Percentiles rank a stretch among this genome's conserved stretches.
Evolutionary conservation across 805 yeast genomes (phyloP).

Genomic region (Yarrowia sp.): DNA sequence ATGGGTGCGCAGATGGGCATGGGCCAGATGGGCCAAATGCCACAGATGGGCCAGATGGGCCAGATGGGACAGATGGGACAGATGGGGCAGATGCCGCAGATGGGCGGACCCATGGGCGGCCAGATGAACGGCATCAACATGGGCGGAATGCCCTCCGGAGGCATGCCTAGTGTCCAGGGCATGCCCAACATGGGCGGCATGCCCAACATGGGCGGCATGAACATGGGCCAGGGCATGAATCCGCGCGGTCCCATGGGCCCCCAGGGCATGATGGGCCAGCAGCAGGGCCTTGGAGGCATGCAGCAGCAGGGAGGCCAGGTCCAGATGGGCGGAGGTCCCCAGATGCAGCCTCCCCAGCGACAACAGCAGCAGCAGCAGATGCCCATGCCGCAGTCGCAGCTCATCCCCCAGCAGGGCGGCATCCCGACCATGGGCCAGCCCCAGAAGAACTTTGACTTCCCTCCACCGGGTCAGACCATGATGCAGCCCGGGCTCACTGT

Average conservation of each 20-base stretch:
- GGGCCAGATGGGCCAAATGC: constrained; percentile 1
- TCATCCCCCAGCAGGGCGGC: constrained; percentile 19
- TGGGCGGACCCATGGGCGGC: constrained; percentile 13
- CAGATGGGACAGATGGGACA: background rate
- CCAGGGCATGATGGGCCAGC: constrained; percentile 15
- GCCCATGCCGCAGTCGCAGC: constrained; percentile 27
- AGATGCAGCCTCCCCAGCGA: constrained; percentile 29
- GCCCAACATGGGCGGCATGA: constrained; percentile 11
- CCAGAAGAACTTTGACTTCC: constrained; percentile 17
- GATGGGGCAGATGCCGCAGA: background rate
- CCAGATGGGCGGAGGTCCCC: constrained; percentile 19
- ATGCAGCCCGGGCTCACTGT: constrained; percentile 2
- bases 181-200: constrained; percentile 29
- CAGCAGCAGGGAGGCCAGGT: constrained; percentile 8
- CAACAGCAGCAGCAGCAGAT: constrained; percentile 28
- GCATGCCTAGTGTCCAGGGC: background rate
- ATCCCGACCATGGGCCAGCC: background rate
- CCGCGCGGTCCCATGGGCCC: constrained; percentile 23
- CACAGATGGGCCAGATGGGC: background rate
- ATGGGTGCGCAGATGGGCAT: constrained; percentile 18
- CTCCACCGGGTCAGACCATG: constrained; percentile 24
- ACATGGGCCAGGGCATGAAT: constrained; percentile 15
- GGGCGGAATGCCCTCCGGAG: background rate
- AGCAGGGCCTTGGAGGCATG: constrained; percentile 6
- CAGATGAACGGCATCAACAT: constrained; percentile 30